Evolutionary conservation across 768 basidiomycete species (phyloP).

Genomic region (Auricularia cornea): DNA sequence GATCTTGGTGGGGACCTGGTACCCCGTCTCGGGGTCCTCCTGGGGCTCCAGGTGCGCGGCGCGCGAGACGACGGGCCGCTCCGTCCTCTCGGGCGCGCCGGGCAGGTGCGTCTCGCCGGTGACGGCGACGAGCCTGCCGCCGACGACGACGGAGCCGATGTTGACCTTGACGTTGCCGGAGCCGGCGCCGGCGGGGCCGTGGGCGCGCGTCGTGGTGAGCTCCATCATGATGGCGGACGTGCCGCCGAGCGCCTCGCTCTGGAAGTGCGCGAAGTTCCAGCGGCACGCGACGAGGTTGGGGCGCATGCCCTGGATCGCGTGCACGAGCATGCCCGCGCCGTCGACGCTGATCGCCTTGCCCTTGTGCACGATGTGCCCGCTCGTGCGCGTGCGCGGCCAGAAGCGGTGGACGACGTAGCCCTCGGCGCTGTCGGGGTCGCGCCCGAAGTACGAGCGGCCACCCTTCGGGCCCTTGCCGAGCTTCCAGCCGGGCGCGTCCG

Average conservation of each 20-base stretch:
- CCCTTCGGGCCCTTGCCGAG: conserved; percentile 81
- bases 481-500: conserved; percentile 79
- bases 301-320: conserved; percentile 97
- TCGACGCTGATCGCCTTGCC: conserved; percentile 49
- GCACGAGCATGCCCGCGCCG: conserved; percentile 79
- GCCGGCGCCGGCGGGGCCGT: conserved; percentile 72
- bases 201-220: conserved; percentile 71
- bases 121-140: conserved; percentile 63
- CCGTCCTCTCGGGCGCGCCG: conserved; percentile 25
- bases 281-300: conserved; percentile 85
- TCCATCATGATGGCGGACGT: conserved; percentile 94
- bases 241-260: conserved; percentile 58
- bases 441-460: conserved; percentile 83
- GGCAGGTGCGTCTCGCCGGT: conserved; percentile 77
- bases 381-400: conserved; percentile 63
- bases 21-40: conserved; percentile 74
- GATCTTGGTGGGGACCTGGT: conserved; percentile 61
- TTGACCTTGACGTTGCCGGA: conserved; percentile 81
- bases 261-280: conserved; percentile 96
- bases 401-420: conserved; percentile 87
- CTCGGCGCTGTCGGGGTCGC: conserved; percentile 57
- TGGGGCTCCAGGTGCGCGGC: conserved; percentile 53
- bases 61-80: conserved; percentile 48
- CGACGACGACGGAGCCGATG: conserved; percentile 76
- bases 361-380: conserved; percentile 59